Evolutionary conservation across 1,284 basidiomycete species (phyloP).

Genomic region (Heterobasidion occidentale): DNA sequence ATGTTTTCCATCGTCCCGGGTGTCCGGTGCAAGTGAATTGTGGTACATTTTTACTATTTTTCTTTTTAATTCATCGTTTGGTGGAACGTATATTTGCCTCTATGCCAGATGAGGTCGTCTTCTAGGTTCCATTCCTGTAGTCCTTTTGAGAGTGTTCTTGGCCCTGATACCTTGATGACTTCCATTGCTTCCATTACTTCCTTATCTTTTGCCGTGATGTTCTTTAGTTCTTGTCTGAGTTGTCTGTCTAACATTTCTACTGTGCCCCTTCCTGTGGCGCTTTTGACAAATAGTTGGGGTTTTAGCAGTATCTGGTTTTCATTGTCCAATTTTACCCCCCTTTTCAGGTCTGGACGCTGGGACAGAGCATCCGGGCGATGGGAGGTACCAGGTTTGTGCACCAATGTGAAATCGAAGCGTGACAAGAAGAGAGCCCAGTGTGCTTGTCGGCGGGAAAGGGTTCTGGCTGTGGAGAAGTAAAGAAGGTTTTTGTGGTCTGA

Average conservation of each 20-base stretch:
- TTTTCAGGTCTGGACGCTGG: slow-evolving; percentile 7
- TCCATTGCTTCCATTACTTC: slow-evolving; percentile 1
- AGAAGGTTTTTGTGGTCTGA: slow-evolving; percentile 25
- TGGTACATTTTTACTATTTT: slow-evolving; percentile 20
- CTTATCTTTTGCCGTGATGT: not conserved
- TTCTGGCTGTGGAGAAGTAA: slow-evolving; percentile 19
- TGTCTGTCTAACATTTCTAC: not conserved
- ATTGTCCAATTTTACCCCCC: slow-evolving; percentile 4
- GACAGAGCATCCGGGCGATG: slow-evolving; percentile 1
- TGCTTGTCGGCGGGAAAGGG: slow-evolving; percentile 26
- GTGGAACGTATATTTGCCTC: slow-evolving; percentile 20
- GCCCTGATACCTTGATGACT: not conserved
- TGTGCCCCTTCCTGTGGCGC: too few relatives aligned
- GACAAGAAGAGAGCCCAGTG: slow-evolving; percentile 22
- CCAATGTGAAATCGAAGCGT: slow-evolving; percentile 13
- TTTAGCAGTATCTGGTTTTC: slow-evolving; percentile 8
- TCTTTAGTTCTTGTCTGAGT: not conserved
- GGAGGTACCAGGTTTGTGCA: slow-evolving; percentile 1
- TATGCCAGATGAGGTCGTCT: slow-evolving; percentile 13
- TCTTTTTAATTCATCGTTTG: slow-evolving; percentile 13
- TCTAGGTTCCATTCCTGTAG: slow-evolving; percentile 16
- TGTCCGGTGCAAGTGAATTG: slow-evolving; percentile 24
- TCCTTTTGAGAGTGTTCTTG: slow-evolving; percentile 3
- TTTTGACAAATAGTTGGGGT: slow-evolving; percentile 6
- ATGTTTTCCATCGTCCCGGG: slow-evolving; percentile 23